A percentile compares a stretch with the other conserved stretches of the same genome.
These are phyloP conservation scores for Paracamarosporium sp. DNA, from an alignment of 2,329 filamentous ascomycete species.

Conservation along the genomic window DNA sequence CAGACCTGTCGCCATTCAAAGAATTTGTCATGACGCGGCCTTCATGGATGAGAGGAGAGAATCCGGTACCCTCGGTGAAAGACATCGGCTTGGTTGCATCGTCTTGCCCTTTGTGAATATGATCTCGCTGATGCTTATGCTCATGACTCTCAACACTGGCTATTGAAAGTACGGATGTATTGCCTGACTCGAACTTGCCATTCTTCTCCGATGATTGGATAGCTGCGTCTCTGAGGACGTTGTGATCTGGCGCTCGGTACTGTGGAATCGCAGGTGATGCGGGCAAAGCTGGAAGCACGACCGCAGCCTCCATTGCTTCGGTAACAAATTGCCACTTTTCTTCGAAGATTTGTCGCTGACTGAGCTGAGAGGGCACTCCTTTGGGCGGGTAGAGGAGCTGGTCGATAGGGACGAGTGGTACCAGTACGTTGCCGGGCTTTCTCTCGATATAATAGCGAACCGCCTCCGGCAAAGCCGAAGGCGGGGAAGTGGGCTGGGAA, in stretches of 20 bases:
- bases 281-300: conserved; percentile 4
- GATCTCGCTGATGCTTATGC: not conserved
- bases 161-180: not conserved
- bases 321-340: conserved; percentile 32
- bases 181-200: not conserved
- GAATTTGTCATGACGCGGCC: conserved; percentile 25
- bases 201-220: not conserved
- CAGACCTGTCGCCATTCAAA: not conserved
- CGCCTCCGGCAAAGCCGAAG: conserved; percentile 17
- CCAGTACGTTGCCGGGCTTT: conserved; percentile 33
- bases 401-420: conserved; percentile 52
- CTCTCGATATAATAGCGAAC: conserved; percentile 50
- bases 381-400: conserved; percentile 51
- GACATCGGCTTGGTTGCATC: not conserved
- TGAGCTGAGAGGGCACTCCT: conserved; percentile 45
- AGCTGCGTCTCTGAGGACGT: not conserved
- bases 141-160: not conserved
- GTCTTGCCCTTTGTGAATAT: not conserved
- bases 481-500: not conserved
- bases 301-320: conserved; percentile 19
- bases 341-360: conserved; percentile 28
- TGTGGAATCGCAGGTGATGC: not conserved
- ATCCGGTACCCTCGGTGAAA: not conserved
- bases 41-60: not conserved
- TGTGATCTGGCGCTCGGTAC: conserved; percentile 5